Percentiles rank a stretch among this genome's conserved stretches.
phyloP scores from a whole-genome alignment of 2,329 filamentous ascomycete genomes.

The Biscogniauxia marginata region DNA sequence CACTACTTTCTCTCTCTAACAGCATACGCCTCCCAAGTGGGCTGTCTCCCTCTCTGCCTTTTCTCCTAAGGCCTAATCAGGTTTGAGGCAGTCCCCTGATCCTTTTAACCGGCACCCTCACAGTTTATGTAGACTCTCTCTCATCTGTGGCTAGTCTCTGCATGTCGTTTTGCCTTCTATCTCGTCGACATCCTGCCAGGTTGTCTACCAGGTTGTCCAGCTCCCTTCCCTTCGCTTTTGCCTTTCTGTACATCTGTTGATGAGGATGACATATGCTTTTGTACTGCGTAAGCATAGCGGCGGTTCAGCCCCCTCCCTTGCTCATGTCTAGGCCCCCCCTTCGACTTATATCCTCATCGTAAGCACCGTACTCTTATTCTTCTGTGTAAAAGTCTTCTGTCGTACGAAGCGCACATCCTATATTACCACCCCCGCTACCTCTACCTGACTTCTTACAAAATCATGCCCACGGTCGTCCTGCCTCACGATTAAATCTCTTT shows the following conservation, averaged over 20 bases:
- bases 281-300: constrained; percentile 14
- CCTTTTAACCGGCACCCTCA: constrained; percentile 19
- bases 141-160: constrained; percentile 12
- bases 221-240: constrained; percentile 14
- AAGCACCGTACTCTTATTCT: constrained; percentile 24
- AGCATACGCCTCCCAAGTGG: constrained; percentile 19
- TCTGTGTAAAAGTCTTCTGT: constrained; percentile 11
- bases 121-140: constrained; percentile 20
- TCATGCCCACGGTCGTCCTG: background rate
- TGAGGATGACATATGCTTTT: constrained; percentile 15
- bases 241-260: constrained; percentile 16
- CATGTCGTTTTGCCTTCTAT: constrained; percentile 18
- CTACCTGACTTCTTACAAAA: constrained; percentile 5
- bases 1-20: constrained; percentile 12
- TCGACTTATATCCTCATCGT: constrained; percentile 17
- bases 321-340: constrained; percentile 9
- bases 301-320: constrained; percentile 14
- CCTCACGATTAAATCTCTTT: background rate
- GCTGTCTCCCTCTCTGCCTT: constrained; percentile 18
- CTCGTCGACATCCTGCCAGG: constrained; percentile 12
- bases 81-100: constrained; percentile 21
- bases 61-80: constrained; percentile 16
- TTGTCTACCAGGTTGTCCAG: constrained; percentile 8
- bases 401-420: constrained; percentile 21
- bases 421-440: constrained; percentile 20